A percentile compares a stretch with the other conserved stretches of the same genome.
Conservation (phyloP, 2,329 filamentous ascomycete species). For the Ambrosiella cleistominuta region DNA sequence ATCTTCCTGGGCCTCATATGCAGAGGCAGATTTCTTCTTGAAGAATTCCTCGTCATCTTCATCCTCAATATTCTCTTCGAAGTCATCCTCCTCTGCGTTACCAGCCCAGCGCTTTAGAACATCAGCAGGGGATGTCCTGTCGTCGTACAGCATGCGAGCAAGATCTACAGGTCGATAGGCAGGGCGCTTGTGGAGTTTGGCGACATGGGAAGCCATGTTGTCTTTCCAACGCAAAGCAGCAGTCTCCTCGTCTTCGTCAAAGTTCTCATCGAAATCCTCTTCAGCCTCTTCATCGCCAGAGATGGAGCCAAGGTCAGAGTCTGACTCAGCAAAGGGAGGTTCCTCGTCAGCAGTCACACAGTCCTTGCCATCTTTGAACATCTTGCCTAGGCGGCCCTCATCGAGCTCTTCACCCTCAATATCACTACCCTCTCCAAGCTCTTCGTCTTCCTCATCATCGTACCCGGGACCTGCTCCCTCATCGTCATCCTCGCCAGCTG, state of each 20-base stretch:
- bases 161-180: conserved; percentile 68
- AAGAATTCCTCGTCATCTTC: conserved; percentile 42
- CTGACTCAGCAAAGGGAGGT: conserved; percentile 83
- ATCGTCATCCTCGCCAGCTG: conserved; percentile 42
- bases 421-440: conserved; percentile 34
- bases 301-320: conserved; percentile 85
- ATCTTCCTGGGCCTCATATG: conserved; percentile 56
- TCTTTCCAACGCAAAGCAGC: conserved; percentile 66
- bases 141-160: conserved; percentile 76
- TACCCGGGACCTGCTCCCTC: conserved; percentile 25
- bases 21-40: conserved; percentile 45
- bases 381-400: conserved; percentile 40
- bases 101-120: conserved; percentile 69
- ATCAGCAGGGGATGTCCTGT: conserved; percentile 54
- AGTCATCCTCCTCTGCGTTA: conserved; percentile 36
- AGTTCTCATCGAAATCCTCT: conserved; percentile 28
- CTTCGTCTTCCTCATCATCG: conserved; percentile 27
- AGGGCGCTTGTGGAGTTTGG: conserved; percentile 50
- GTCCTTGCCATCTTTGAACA: conserved; percentile 40
- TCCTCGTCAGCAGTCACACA: conserved; percentile 41
- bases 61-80: conserved; percentile 39
- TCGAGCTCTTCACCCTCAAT: conserved; percentile 40
- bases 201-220: conserved; percentile 61
- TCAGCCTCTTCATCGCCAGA: conserved; percentile 40
- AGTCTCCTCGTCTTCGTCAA: conserved; percentile 54